Percentiles rank a stretch among this genome's conserved stretches.
Evolutionary conservation across 805 yeast species (phyloP).

Genomic region (Saccharomycopsis oosterbeekiorum): DNA sequence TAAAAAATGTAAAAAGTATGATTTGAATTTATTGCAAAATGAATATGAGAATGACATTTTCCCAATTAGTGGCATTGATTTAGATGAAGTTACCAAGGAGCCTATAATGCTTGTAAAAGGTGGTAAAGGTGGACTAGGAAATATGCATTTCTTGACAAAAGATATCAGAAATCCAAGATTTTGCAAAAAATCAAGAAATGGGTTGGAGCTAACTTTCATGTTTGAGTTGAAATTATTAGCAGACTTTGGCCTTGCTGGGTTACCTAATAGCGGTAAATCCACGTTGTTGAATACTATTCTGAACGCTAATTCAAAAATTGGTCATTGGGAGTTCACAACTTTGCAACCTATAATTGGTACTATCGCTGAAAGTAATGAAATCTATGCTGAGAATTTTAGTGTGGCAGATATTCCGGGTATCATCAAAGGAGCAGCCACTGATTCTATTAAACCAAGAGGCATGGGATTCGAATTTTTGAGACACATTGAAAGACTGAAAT

Average conservation of each 20-base stretch:
- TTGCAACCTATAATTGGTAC: slow-evolving; percentile 89
- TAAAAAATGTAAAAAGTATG: slow-evolving; percentile 55
- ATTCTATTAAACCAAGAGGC: slow-evolving; percentile 53
- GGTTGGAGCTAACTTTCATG: slow-evolving; percentile 55
- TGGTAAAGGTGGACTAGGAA: slow-evolving; percentile 92
- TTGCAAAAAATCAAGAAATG: slow-evolving; percentile 68
- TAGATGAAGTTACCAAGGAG: slow-evolving; percentile 45
- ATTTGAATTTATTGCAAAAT: slow-evolving; percentile 41
- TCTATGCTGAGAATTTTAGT: slow-evolving; percentile 44
- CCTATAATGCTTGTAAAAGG: slow-evolving; percentile 72
- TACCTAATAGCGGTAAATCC: slow-evolving; percentile 96
- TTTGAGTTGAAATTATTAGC: slow-evolving; percentile 85
- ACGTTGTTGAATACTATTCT: slow-evolving; percentile 81
- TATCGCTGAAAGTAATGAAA: slow-evolving; percentile 34
- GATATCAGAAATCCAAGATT: slow-evolving; percentile 85
- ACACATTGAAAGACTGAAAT: slow-evolving; percentile 87
- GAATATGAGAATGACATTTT: slow-evolving; percentile 60
- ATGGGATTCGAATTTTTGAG: slow-evolving; percentile 89
- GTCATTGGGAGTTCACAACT: slow-evolving; percentile 97
- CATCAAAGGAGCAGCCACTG: slow-evolving; percentile 67
- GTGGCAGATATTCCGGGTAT: slow-evolving; percentile 98
- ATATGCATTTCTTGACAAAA: slow-evolving; percentile 85
- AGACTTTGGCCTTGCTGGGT: slow-evolving; percentile 86
- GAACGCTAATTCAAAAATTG: slow-evolving; percentile 81
- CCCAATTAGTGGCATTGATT: slow-evolving; percentile 77